Conservation (phyloP, 2,329 filamentous ascomycete species). For the Meredithiella fracta region DNA sequence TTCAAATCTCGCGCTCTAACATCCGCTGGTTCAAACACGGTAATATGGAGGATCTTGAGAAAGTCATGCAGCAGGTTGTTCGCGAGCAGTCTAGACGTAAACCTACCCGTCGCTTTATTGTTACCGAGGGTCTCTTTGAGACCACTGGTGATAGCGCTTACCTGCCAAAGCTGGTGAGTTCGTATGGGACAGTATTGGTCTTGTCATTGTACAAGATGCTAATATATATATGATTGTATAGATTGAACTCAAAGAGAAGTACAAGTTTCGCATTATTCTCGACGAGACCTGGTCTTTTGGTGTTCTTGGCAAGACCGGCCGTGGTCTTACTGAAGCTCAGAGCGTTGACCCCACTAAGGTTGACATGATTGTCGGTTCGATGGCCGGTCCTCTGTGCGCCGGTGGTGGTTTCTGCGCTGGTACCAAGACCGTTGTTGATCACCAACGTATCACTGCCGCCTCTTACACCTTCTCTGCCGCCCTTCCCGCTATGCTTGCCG, state of each 20-base stretch:
- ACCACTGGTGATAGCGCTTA: conserved; percentile 71
- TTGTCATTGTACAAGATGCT: conserved; percentile 9
- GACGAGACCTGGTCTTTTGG: conserved; percentile 98
- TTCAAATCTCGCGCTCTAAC: conserved; percentile 81
- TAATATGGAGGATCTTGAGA: conserved; percentile 84
- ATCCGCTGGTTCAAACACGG: conserved; percentile 93
- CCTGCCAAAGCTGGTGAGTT: conserved; percentile 62
- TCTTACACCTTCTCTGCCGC: conserved; percentile 95
- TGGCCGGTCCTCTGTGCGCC: conserved; percentile 77
- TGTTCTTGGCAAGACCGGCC: conserved; percentile 76
- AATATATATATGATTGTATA: not conserved
- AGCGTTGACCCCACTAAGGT: conserved; percentile 87
- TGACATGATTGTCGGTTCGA: conserved; percentile 92
- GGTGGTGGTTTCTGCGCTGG: conserved; percentile 94
- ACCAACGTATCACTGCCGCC: conserved; percentile 83
- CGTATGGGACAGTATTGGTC: no score
- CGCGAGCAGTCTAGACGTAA: conserved; percentile 78
- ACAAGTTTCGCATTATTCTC: conserved; percentile 95
- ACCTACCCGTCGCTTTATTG: conserved; percentile 82
- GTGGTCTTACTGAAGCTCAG: conserved; percentile 86
- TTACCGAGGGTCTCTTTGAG: conserved; percentile 91
- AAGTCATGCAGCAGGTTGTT: conserved; percentile 66
- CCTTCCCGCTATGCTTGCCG: conserved; percentile 79
- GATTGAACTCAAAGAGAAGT: conserved; percentile 78
- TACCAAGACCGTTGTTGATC: conserved; percentile 78